phyloP scores from a whole-genome alignment of 2,329 filamentous ascomycete species.

The Talaromyces sp. region DNA sequence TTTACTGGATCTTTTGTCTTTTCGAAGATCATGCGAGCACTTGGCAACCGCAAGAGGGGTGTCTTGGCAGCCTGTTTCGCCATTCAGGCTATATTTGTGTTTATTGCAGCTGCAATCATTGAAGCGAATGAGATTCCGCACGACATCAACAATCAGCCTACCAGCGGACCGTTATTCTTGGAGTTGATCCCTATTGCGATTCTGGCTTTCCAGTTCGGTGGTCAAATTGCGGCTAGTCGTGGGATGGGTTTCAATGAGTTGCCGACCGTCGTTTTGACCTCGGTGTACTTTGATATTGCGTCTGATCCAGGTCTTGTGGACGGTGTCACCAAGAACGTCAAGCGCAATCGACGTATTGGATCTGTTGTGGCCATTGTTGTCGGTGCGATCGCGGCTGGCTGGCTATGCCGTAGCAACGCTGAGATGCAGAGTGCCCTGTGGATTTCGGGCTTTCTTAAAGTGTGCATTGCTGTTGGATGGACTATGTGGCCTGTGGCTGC shows the following conservation, averaged over 20 bases:
- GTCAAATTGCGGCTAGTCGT: slow-evolving; percentile 42
- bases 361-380: slow-evolving; percentile 38
- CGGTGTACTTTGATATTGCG: slow-evolving; percentile 45
- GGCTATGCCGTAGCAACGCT: slow-evolving; percentile 40
- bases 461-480: slow-evolving; percentile 36
- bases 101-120: slow-evolving; percentile 41
- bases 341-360: slow-evolving; percentile 37
- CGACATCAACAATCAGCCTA: slow-evolving; percentile 21
- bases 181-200: slow-evolving; percentile 43
- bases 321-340: slow-evolving; percentile 37
- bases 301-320: slow-evolving; percentile 37
- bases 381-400: slow-evolving; percentile 42
- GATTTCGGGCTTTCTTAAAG: slow-evolving; percentile 42
- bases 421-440: slow-evolving; percentile 45
- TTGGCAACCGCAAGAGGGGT: slow-evolving; percentile 33
- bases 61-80: slow-evolving; percentile 42
- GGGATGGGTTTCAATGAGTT: slow-evolving; percentile 43
- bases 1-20: slow-evolving; percentile 42
- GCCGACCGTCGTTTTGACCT: slow-evolving; percentile 46
- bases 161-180: slow-evolving; percentile 33
- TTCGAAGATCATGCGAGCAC: slow-evolving; percentile 34
- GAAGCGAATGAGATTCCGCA: slow-evolving; percentile 39
- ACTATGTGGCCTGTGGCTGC: slow-evolving; percentile 33
- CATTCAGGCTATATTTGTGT: slow-evolving; percentile 37
- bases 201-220: slow-evolving; percentile 45